phyloP scores from a whole-genome alignment of 139 green algal genomes.

The Parachlorella kessleri region DNA sequence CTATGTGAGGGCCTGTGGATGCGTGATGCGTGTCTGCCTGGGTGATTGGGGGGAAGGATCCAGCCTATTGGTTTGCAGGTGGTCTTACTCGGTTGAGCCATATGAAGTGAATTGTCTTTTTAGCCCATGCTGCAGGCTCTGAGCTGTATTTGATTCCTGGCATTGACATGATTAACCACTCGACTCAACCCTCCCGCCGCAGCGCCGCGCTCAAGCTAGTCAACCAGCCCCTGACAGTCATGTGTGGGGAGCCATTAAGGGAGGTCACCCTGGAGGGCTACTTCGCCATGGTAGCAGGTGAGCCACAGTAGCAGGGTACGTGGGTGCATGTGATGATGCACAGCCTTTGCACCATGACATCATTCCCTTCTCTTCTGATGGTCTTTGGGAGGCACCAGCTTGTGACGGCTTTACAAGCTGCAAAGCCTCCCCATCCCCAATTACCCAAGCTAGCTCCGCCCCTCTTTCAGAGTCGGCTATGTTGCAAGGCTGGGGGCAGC shows the following conservation, averaged over 20 bases:
- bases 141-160: slow-evolving; percentile 67
- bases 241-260: slow-evolving; percentile 10
- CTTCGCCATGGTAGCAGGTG: slow-evolving; percentile 67
- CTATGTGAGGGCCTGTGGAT: too few species aligned
- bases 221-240: slow-evolving; percentile 26
- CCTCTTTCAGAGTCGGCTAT: too few species aligned
- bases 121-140: slow-evolving; percentile 6
- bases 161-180: slow-evolving; percentile 82
- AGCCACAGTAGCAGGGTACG: neutral
- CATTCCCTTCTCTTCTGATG: too few species aligned
- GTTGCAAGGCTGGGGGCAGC: too few species aligned
- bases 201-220: slow-evolving; percentile 55
- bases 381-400: too few species aligned
- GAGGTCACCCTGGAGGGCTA: slow-evolving; percentile 31
- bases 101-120: neutral
- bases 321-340: too few species aligned
- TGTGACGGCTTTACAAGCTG: too few species aligned
- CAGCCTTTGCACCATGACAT: too few species aligned
- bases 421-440: too few species aligned
- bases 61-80: neutral
- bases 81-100: neutral
- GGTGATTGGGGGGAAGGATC: neutral
- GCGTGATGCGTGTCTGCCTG: too few species aligned
- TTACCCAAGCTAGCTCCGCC: too few species aligned
- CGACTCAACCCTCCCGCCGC: slow-evolving; percentile 24